A percentile compares a stretch with the other conserved stretches of the same genome.
These are phyloP conservation scores for Tetrapisispora taiwanensis DNA, from an alignment of 805 yeast genomes.

Conservation along the genomic window DNA sequence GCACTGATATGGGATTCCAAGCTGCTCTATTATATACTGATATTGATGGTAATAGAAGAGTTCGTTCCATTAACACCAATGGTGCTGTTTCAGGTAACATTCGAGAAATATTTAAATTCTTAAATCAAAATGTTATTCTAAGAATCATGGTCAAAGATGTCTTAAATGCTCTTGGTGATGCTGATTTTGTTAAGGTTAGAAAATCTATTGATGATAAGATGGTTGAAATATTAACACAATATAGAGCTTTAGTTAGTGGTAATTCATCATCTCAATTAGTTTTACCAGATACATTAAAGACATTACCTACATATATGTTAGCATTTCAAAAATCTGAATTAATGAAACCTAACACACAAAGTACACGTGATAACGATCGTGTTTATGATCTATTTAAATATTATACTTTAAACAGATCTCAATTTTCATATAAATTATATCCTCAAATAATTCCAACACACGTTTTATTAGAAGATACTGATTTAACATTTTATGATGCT, in stretches of 20 bases:
- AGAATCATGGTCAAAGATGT: slow-evolving; percentile 44
- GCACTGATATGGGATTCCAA: slow-evolving; percentile 79
- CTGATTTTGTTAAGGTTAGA: slow-evolving; percentile 38
- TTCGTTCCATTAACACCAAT: slow-evolving; percentile 69
- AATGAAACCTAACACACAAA: slow-evolving; percentile 31
- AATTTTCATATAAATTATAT: slow-evolving; percentile 56
- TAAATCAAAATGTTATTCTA: slow-evolving; percentile 59
- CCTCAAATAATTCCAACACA: slow-evolving; percentile 72
- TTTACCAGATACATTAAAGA: slow-evolving; percentile 70
- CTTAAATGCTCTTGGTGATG: slow-evolving; percentile 29
- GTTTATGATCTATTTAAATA: slow-evolving; percentile 37
- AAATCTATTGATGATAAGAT: slow-evolving; percentile 43
- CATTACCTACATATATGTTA: slow-evolving; percentile 54
- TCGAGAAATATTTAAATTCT: slow-evolving; percentile 62
- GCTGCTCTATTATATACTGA: slow-evolving; percentile 80
- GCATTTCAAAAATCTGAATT: slow-evolving; percentile 60
- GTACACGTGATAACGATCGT: slow-evolving; percentile 49
- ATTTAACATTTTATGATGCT: slow-evolving; percentile 37
- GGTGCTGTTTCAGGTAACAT: slow-evolving; percentile 68
- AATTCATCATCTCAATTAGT: slow-evolving; percentile 45
- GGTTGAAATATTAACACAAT: slow-evolving; percentile 46
- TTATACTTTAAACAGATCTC: slow-evolving; percentile 41
- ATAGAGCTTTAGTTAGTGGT: slow-evolving; percentile 37
- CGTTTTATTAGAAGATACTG: slow-evolving; percentile 41
- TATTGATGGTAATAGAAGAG: slow-evolving; percentile 59